Percentiles rank a stretch among this genome's conserved stretches.
Evolutionary conservation across 495 filamentous ascomycete species (phyloP).

Genomic region (Chaetomidium leptoderma): DNA sequence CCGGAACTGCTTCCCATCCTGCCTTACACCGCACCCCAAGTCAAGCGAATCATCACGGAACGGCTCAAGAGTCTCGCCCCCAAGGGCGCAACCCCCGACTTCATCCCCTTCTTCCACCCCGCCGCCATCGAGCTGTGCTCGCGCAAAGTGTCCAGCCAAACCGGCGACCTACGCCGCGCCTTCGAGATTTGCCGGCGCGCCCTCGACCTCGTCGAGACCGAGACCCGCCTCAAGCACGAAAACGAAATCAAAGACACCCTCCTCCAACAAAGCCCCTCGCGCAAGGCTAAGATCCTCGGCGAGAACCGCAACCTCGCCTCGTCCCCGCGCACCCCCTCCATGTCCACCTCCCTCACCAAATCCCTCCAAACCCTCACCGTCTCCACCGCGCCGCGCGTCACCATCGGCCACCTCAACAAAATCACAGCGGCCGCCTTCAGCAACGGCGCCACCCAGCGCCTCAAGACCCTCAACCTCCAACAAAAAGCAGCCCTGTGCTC

Average conservation of each 20-base stretch:
- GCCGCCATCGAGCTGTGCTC: conserved; percentile 88
- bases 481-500: conserved; percentile 94
- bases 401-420: conserved; percentile 83
- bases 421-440: conserved; percentile 82
- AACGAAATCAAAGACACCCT: conserved; percentile 49
- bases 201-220: conserved; percentile 82
- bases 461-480: conserved; percentile 85
- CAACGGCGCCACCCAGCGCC: conserved; percentile 74
- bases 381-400: conserved; percentile 81
- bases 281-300: conserved; percentile 39
- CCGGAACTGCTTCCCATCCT: conserved; percentile 87
- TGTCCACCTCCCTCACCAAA: conserved; percentile 31
- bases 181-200: conserved; percentile 90
- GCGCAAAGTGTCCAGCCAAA: conserved; percentile 89
- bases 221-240: conserved; percentile 64
- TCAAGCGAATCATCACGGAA: conserved; percentile 77
- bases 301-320: conserved; percentile 46
- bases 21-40: conserved; percentile 87
- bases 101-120: conserved; percentile 85
- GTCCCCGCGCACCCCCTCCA: conserved; percentile 34
- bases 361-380: conserved; percentile 57
- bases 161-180: conserved; percentile 89
- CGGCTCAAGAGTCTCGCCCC: conserved; percentile 70
- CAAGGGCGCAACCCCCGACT: conserved; percentile 47
- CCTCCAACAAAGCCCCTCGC: conserved; percentile 43